phyloP scores from a whole-genome alignment of 805 yeast species.

The Scheffersomyces coipomensis region DNA sequence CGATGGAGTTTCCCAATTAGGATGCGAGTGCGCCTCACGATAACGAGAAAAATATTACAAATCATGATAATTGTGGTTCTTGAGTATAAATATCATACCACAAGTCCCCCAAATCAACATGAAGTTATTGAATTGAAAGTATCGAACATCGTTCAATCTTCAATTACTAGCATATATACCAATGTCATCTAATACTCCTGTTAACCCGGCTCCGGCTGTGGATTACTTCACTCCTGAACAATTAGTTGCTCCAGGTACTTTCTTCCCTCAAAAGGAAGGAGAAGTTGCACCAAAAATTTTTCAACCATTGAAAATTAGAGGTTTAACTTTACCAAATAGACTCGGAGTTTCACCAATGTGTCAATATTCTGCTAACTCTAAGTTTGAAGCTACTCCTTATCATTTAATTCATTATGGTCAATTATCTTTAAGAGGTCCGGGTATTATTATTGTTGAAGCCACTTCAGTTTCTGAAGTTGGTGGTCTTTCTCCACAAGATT shows the following conservation, averaged over 20 bases:
- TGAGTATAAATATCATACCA: no score
- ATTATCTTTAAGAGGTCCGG: constrained; percentile 48
- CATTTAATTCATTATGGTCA: constrained; percentile 51
- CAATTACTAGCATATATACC: no score
- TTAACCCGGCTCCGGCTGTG: constrained; percentile 8
- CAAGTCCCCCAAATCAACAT: no score
- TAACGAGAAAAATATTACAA: no score
- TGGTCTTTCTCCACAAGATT: constrained; percentile 41
- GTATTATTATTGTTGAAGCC: constrained; percentile 48
- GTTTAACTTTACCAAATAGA: constrained; percentile 46
- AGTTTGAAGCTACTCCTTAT: constrained; percentile 44
- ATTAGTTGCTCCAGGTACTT: constrained; percentile 31
- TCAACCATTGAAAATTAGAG: constrained; percentile 41
- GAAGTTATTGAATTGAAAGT: no score
- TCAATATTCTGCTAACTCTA: constrained; percentile 41
- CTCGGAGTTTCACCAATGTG: constrained; percentile 60
- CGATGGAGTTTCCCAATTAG: no score
- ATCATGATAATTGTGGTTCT: no score
- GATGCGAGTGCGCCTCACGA: no score
- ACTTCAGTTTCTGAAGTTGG: constrained; percentile 40
- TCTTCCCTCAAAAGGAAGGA: constrained; percentile 14
- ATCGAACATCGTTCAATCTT: no score
- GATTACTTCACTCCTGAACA: constrained; percentile 30
- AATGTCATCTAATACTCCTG: not conserved
- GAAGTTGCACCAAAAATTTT: constrained; percentile 37